A percentile compares a stretch with the other conserved stretches of the same genome.
Evolutionary conservation across 768 basidiomycete genomes (phyloP).

Genomic region (Favolaschia claudopus): DNA sequence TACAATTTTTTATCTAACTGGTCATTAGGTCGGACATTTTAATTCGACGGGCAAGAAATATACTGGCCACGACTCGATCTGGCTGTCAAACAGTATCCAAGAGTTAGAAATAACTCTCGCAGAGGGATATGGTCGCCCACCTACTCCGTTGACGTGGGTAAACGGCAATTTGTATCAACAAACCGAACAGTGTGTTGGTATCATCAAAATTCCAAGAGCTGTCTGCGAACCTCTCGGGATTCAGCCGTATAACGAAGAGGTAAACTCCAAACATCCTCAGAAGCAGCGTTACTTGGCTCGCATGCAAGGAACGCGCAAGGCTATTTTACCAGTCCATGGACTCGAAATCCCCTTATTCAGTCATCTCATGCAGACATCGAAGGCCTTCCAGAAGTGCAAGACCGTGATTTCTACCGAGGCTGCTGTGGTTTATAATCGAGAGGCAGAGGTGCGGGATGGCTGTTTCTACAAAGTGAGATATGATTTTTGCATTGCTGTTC

Average conservation of each 20-base stretch:
- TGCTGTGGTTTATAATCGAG: not conserved
- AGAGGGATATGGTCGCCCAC: not conserved
- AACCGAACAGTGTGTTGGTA: constrained; percentile 10
- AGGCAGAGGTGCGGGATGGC: not conserved
- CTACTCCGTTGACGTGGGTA: not conserved
- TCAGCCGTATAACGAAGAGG: not conserved
- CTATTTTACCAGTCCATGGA: constrained; percentile 17
- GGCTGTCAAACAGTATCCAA: not conserved
- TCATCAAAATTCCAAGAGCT: constrained; percentile 12
- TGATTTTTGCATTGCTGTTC: not conserved
- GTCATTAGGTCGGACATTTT: constrained; percentile 32
- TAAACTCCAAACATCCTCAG: not conserved
- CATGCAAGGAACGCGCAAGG: constrained; percentile 9
- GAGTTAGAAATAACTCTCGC: not conserved
- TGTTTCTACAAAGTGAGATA: constrained; percentile 10
- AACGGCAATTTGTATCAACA: constrained; percentile 24
- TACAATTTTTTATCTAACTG: not conserved
- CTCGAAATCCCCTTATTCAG: constrained; percentile 31
- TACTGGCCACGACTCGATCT: constrained; percentile 1
- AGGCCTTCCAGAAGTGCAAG: not conserved
- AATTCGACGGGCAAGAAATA: constrained; percentile 25
- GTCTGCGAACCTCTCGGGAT: constrained; percentile 2
- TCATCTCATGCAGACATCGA: constrained; percentile 28
- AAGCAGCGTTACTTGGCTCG: constrained; percentile 14
- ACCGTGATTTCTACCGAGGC: not conserved